A percentile compares a stretch with the other conserved stretches of the same genome.
Conservation (phyloP, 202 grass and related monocot genomes). For the Zoysia matrella region DNA sequence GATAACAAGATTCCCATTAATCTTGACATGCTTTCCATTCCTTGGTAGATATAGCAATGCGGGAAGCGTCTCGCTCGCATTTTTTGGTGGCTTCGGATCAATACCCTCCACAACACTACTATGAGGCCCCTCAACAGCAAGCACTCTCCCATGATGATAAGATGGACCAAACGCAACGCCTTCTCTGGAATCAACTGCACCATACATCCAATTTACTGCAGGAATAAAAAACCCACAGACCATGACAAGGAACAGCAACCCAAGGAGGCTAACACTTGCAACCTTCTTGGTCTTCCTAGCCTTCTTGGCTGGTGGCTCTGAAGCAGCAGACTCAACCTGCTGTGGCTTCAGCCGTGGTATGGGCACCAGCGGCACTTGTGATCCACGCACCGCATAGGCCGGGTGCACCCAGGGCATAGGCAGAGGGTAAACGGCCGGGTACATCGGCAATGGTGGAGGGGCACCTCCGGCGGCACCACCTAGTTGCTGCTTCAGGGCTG, state of each 20-base stretch:
- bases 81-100: slow-evolving; percentile 30
- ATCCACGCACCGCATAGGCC: slow-evolving; percentile 55
- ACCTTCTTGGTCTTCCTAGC: slow-evolving; percentile 69
- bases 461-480: slow-evolving; percentile 8
- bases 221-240: slow-evolving; percentile 51
- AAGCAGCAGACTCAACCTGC: slow-evolving; percentile 10
- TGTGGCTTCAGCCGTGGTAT: slow-evolving; percentile 66
- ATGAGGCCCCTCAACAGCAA: slow-evolving; percentile 49
- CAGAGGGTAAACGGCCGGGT: slow-evolving; percentile 53
- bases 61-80: slow-evolving; percentile 51
- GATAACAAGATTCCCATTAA: no score
- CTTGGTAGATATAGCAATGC: slow-evolving; percentile 54
- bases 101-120: slow-evolving; percentile 32
- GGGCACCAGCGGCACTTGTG: slow-evolving; percentile 28
- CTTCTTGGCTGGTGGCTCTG: slow-evolving; percentile 67
- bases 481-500: slow-evolving; percentile 62
- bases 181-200: slow-evolving; percentile 21
- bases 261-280: slow-evolving; percentile 65
- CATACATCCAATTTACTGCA: slow-evolving; percentile 45
- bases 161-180: slow-evolving; percentile 11
- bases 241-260: slow-evolving; percentile 51
- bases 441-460: slow-evolving; percentile 39
- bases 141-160: slow-evolving; percentile 58
- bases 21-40: no score
- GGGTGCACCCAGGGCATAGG: slow-evolving; percentile 62